Percentiles rank a stretch among this genome's conserved stretches.
phyloP scores from a whole-genome alignment of 2,329 filamentous ascomycete species.

The Fusarium udum region DNA sequence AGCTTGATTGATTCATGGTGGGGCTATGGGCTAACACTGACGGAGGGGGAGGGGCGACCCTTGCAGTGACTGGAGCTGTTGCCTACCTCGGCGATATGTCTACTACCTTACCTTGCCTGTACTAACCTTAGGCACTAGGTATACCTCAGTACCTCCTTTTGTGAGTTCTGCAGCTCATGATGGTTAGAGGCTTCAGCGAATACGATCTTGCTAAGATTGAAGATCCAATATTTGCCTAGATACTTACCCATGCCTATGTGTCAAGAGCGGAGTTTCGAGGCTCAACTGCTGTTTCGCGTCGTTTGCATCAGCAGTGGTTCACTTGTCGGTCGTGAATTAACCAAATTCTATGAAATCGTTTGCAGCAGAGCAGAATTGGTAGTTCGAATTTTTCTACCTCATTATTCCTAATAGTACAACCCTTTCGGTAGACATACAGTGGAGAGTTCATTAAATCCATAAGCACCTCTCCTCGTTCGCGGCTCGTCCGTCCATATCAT shows the following conservation, averaged over 20 bases:
- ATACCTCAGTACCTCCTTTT: not conserved
- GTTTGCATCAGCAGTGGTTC: not conserved
- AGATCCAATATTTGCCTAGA: not conserved
- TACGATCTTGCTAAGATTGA: not conserved
- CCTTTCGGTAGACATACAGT: slow-evolving; percentile 55
- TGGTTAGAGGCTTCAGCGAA: not conserved
- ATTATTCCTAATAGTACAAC: slow-evolving; percentile 46
- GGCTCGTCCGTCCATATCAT: not conserved
- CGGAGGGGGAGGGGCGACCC: slow-evolving; percentile 33
- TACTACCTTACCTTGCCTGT: not conserved
- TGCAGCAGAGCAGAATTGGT: slow-evolving; percentile 37
- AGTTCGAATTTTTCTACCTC: slow-evolving; percentile 35
- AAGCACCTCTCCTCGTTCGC: slow-evolving; percentile 13
- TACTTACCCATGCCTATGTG: not conserved
- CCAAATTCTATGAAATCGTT: not conserved
- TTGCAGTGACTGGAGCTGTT: slow-evolving; percentile 9
- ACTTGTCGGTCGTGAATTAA: not conserved
- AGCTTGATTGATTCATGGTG: slow-evolving; percentile 37
- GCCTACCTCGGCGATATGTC: slow-evolving; percentile 3
- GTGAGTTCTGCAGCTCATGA: not conserved
- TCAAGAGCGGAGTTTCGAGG: not conserved
- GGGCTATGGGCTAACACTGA: slow-evolving; percentile 31
- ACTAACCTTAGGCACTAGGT: not conserved
- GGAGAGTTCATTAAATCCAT: slow-evolving; percentile 52
- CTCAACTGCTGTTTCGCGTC: not conserved